Evolutionary conservation across 768 basidiomycete genomes (phyloP).

Genomic region (Stropharia rugosoannulata): DNA sequence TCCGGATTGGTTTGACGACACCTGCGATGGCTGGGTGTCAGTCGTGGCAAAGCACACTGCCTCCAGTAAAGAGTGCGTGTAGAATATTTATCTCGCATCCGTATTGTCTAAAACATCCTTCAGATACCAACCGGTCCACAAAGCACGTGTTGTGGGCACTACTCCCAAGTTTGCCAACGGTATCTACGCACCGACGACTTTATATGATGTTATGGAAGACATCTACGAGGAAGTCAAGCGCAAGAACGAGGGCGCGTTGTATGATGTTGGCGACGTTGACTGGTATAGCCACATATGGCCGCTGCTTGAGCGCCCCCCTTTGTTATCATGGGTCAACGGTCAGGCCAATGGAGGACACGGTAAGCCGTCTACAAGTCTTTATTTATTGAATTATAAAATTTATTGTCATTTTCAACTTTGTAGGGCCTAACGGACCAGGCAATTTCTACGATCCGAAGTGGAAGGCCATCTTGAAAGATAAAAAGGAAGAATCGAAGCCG

Average conservation of each 20-base stretch:
- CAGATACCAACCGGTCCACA: constrained; percentile 1
- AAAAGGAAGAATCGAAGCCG: not conserved
- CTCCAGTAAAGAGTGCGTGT: constrained; percentile 11
- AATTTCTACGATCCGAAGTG: constrained; percentile 16
- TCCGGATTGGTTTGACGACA: constrained; percentile 32
- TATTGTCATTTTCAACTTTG: not conserved
- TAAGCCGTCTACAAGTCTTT: not conserved
- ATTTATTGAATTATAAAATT: constrained; percentile 4
- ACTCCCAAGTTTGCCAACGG: constrained; percentile 30
- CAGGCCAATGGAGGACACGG: constrained; percentile 30
- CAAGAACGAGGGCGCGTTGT: not conserved
- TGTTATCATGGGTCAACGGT: constrained; percentile 28
- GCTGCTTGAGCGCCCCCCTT: constrained; percentile 18
- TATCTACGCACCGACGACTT: constrained; percentile 24
- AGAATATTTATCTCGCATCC: not conserved
- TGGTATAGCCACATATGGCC: constrained; percentile 32
- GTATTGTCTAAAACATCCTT: not conserved
- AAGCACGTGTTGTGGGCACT: constrained; percentile 21
- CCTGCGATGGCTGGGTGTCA: constrained; percentile 29
- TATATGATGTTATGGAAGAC: constrained; percentile 30
- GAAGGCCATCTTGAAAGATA: constrained; percentile 8
- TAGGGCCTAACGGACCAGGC: constrained; percentile 14
- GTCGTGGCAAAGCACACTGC: constrained; percentile 15
- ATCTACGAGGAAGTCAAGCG: constrained; percentile 20
- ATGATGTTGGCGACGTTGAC: constrained; percentile 12